Percentiles rank a stretch among this genome's conserved stretches.
Conservation (phyloP, 257 asterid species). For the Lithospermum erythrorhizon region DNA sequence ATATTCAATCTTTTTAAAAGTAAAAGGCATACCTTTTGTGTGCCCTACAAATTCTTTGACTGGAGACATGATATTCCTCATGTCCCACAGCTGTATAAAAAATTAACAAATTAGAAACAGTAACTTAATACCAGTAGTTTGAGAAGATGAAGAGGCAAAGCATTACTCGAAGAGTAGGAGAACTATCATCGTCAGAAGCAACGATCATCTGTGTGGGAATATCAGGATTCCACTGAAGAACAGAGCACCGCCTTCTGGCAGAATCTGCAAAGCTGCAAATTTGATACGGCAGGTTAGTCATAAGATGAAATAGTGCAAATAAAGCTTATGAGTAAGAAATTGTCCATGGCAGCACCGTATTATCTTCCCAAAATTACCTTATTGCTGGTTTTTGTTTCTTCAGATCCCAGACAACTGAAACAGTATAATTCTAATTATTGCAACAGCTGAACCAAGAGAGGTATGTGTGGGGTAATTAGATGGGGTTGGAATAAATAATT, state of each 20-base stretch:
- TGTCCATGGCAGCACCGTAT: neutral
- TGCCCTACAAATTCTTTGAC: conserved; percentile 90
- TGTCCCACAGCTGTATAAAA: conserved; percentile 83
- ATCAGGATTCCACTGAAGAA: conserved; percentile 97
- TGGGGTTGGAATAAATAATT: conserved; percentile 1
- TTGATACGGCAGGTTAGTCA: conserved; percentile 4
- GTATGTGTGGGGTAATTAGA: neutral
- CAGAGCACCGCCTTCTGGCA: conserved; percentile 78
- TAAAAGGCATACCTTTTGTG: conserved; percentile 58
- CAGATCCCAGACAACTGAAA: conserved; percentile 94
- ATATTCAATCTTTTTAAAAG: neutral
- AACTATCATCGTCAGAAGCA: conserved; percentile 93
- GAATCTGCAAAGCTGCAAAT: conserved; percentile 78
- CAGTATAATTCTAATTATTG: conserved; percentile 18
- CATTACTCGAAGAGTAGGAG: conserved; percentile 80
- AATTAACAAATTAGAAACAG: conserved; percentile 16
- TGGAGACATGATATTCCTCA: conserved; percentile 84
- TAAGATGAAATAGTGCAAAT: neutral
- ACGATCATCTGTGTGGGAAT: conserved; percentile 85
- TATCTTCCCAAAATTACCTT: conserved; percentile 33
- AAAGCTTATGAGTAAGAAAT: neutral
- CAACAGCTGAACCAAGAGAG: conserved; percentile 4
- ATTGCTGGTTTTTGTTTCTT: conserved; percentile 89
- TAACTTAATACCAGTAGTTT: neutral
- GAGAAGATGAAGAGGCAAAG: conserved; percentile 6